Base-by-base conservation (phyloP, 495 filamentous ascomycete species). In the Penicillium cosmopolitanum region DNA sequence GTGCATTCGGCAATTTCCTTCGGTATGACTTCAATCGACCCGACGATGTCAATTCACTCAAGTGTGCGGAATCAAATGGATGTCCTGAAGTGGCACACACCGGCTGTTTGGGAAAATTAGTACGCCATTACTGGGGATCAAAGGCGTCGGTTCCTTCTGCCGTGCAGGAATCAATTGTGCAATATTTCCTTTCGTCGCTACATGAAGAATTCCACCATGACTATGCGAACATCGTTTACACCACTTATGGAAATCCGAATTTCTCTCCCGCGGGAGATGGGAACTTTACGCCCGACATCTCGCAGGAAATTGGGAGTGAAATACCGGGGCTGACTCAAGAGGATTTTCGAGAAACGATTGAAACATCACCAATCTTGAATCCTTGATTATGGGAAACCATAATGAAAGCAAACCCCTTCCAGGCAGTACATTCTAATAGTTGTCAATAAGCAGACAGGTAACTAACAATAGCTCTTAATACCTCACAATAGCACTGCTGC, bases 21-120 rank as follows among this genome's bases (percentile, higher is more conserved):
- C 72, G 76, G 33, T 77, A 77, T 58, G 70, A 74, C 18, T 73
- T 63, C 34, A 48, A 66, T 21, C 35, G 50, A 10, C 53, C 65
- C 25, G 61, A 74, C 5, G 74, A 77, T 58, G 69, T 77, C 31
- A 68, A 68, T 53, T 66, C 69, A 13, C 61, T 79, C 5, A 55
- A 71, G 19, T 79, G 75, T 51, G 64, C 63, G 4, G 75, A 77
- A 46, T 75, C 75, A n/a, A 79, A 67, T 54, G 64, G 67, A 34
- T 67, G 51, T 38, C 67, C 67, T 7, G 53, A 56, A 19, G 44
- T 51, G 12, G 57, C 60, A 4, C 18, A 61, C n/a, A 46, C 38
- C 4, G 58, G 57, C 5, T 68, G 66, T 42, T 42, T 34, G 5
- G 58, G 66, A 21, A 61, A 61, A 33, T 58, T 66, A 10, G 57